Base-by-base conservation (phyloP, 345 rosid species). In the Rubroshorea leprosula region DNA sequence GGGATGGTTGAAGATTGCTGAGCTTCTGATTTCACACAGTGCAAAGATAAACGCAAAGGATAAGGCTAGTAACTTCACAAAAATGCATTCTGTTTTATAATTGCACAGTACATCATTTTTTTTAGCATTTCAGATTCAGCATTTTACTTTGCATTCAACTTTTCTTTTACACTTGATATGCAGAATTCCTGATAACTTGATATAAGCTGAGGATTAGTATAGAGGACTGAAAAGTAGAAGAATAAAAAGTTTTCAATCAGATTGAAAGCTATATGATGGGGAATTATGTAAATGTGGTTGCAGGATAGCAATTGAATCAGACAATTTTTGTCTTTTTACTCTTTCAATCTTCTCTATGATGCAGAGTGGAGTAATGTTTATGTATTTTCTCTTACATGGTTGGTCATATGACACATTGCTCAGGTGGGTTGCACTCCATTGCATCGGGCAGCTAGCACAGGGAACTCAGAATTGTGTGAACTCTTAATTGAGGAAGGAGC, bases 371-470 rank as follows among this genome's bases (percentile, higher is more conserved):
- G 18, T 44, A 15, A 44, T 5, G 1, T 5, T 38, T 12, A 51
- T 21, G 5, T 35, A 10, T 43, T 29, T 38, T 5, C 13, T 35
- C 16, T 52, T 39, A 16, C 41, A 13, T 53, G n/a, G 20, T 20
- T 20, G 56, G 25, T 54, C 53, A 24, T 24, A 1, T 24, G 54
- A 43, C 14, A 27, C 11, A 39, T 39, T 8, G 45, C 16, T 39
- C 79, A 91, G 98, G 83, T 88, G 58, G 96, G 96, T 58, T 80
- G 90, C 51, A 86, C 96, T 18, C 85, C 98, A 16, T 77, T 88
- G 71, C 98, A 91, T 62, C 80, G 95, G 27, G 98, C 92, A 52
- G 96, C 98, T 48, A 82, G 98, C 69, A 78, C 83, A 0, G 96
- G 95, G 59, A 84, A 86, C 46, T 69, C 83, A 1, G 82, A 78